Base-by-base conservation (phyloP, 306 rosid genomes). In the Glycyrrhiza uralensis region DNA sequence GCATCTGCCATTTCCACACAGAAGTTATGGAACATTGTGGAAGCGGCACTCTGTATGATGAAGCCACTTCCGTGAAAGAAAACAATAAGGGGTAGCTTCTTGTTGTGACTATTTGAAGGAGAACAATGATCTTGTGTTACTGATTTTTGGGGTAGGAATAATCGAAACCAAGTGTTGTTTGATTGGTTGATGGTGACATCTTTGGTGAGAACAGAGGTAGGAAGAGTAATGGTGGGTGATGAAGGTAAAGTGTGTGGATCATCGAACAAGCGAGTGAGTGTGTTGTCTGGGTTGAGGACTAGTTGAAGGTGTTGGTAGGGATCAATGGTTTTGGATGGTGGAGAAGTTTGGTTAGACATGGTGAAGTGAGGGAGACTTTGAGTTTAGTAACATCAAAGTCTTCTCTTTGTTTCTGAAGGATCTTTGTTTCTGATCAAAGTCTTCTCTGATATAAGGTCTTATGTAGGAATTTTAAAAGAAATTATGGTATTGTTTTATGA, bases 11-110 rank as follows among this genome's bases (percentile, higher is more conserved):
- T 14, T 44, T 45, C 33, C 0, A 29, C 28, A 14, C 84, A 79
- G 7, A 70, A 71, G 19, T 74, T 24, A 10, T 83, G 90, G 71
- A 58, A 74, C 0, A 50, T 0, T 2, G 85, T 28, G 6, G 87
- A 35, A 10, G 85, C 60, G 2, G 88, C 82, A 9, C 84, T 75
- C 0, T 2, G 5, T 0, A 45, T 1, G 6, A 58, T 58, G 28
- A 58, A 58, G 3, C 66, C 66, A 32, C 66, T 33, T 58, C 66
- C 66, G 17, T 58, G 66, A 0, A 58, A 58, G 14, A 30, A 58
- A 32, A 58, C 14, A 58, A 58, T 9, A 17, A 58, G 66, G 1
- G 66, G 44, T 17, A 58, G 15, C 5, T 58, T 58, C 1, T 15
- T 7, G 36, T 32, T 58, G 8, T 28, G 36, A n/a, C n/a, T n/a